Evolutionary conservation across 495 filamentous ascomycete species (phyloP), one percentile per base, ranked within the genome.

Genomic region (Neurospora sp.): DNA sequence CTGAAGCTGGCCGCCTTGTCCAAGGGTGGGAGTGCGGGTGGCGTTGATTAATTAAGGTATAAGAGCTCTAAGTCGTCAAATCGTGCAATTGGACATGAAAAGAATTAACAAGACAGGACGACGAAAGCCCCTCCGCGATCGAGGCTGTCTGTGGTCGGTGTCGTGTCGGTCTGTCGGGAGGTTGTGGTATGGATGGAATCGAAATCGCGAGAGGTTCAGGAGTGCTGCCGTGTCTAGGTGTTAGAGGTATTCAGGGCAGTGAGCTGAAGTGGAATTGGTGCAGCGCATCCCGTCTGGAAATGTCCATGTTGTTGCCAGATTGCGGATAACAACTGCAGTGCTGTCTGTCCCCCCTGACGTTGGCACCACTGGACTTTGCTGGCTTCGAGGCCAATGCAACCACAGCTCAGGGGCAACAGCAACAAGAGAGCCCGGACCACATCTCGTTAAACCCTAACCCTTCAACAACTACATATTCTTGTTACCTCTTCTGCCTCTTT

Each of bases 291-390:
- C 27, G 27, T 27, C 27, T 27, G n/a, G n/a, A n/a, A n/a, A n/a
- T n/a, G 27, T 59, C 53, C 53, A 35, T n/a, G n/a, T 61, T 72
- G 76, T 79, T 80, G 79, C 79, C 79, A 80, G 79, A 80, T 80
- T 80, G 78, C 79, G 76, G 68, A 73, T 39, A 61, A 69, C 53
- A 14, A 22, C 48, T 59, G 48, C 48, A 14, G 20, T 22, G 48
- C 48, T 27, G 20, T 22, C 53, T 65, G 53, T 16, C 53, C 53
- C 53, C 53, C 53, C 53, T 65, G 53, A 65, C 53, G 53, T 35
- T 65, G 53, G 53, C 53, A 65, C 53, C 53, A 35, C 53, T 61
- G 53, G 27, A 61, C 53, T 31, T 61, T 61, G 53, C 53, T 71
- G 59, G 69, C 72, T 53, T 74, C 73, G 16, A 77, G 70, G 61